A percentile compares a stretch with the other conserved stretches of the same genome.
Evolutionary conservation across 805 yeast genomes (phyloP).

Genomic region (Sugiyamaella valdiviana): DNA sequence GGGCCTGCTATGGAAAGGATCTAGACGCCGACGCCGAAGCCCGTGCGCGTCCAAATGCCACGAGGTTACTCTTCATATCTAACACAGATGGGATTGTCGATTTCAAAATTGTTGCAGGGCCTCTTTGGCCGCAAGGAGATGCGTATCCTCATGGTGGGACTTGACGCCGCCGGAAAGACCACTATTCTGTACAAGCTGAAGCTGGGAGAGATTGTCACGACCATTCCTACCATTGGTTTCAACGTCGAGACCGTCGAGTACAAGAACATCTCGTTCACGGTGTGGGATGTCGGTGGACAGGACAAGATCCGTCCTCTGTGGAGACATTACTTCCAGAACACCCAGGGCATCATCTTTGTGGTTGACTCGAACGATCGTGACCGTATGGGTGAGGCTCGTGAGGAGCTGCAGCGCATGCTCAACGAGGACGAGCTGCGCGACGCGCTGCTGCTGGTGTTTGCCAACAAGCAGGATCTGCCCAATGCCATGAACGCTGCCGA

Average conservation of each 20-base stretch:
- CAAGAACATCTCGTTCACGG: slow-evolving; percentile 93
- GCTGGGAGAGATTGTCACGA: slow-evolving; percentile 92
- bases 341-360: slow-evolving; percentile 96
- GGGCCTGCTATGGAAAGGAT: no score
- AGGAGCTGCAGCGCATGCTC: slow-evolving; percentile 95
- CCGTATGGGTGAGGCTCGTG: slow-evolving; percentile 96
- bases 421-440: slow-evolving; percentile 98
- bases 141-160: slow-evolving; percentile 97
- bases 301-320: slow-evolving; percentile 97
- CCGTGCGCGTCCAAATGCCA: no score
- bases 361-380: slow-evolving; percentile 98
- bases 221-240: slow-evolving; percentile 96
- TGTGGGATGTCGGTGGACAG: slow-evolving; percentile 99
- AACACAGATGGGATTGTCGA: slow-evolving; percentile 79
- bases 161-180: slow-evolving; percentile 98
- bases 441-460: slow-evolving; percentile 90
- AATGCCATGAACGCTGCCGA: slow-evolving; percentile 99
- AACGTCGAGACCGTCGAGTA: slow-evolving; percentile 96
- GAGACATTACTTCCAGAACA: slow-evolving; percentile 98
- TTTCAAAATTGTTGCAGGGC: slow-evolving; percentile 90
- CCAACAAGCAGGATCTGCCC: slow-evolving; percentile 98
- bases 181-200: slow-evolving; percentile 91
- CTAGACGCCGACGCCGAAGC: no score
- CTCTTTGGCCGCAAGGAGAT: slow-evolving; percentile 96
- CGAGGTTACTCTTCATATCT: no score